Evolutionary conservation across 257 asterid genomes (phyloP).

Genomic region (Knoxia roxburghii): DNA sequence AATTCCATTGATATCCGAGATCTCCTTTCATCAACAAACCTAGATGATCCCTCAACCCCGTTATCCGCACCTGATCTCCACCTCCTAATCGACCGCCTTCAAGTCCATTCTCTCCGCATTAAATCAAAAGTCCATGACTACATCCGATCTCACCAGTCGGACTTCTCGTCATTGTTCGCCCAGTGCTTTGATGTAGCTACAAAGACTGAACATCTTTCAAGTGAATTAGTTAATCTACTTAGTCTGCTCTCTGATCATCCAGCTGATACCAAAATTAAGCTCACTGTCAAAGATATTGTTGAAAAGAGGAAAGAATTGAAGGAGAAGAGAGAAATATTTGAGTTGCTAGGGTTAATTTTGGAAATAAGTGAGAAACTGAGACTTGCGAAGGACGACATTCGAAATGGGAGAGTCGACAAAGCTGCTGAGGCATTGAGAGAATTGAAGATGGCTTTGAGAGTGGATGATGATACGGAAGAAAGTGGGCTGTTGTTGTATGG

Average conservation of each 20-base stretch:
- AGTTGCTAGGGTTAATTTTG: conserved; percentile 48
- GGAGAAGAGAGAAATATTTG: conserved; percentile 66
- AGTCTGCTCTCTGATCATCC: conserved; percentile 57
- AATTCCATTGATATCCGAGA: conserved; percentile 65
- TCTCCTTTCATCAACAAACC: conserved; percentile 62
- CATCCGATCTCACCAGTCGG: conserved; percentile 65
- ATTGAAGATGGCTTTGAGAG: conserved; percentile 58
- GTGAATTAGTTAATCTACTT: conserved; percentile 36
- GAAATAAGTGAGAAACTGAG: conserved; percentile 42
- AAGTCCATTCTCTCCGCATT: conserved; percentile 62
- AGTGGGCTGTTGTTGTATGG: conserved; percentile 55
- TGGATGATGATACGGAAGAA: conserved; percentile 36
- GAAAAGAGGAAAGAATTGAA: conserved; percentile 56
- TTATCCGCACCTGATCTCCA: conserved; percentile 93
- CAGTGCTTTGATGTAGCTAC: conserved; percentile 65
- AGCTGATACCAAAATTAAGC: conserved; percentile 46
- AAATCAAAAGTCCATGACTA: conserved; percentile 80
- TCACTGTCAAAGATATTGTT: conserved; percentile 46
- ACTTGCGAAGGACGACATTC: conserved; percentile 44
- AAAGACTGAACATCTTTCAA: conserved; percentile 46
- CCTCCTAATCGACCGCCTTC: conserved; percentile 78
- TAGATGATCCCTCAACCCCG: conserved; percentile 54
- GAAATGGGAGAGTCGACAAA: conserved; percentile 53
- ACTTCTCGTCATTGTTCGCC: conserved; percentile 71
- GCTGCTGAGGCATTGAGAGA: conserved; percentile 65